phyloP scores from a whole-genome alignment of 805 yeast species.

The Candida sakaeoensis region DNA sequence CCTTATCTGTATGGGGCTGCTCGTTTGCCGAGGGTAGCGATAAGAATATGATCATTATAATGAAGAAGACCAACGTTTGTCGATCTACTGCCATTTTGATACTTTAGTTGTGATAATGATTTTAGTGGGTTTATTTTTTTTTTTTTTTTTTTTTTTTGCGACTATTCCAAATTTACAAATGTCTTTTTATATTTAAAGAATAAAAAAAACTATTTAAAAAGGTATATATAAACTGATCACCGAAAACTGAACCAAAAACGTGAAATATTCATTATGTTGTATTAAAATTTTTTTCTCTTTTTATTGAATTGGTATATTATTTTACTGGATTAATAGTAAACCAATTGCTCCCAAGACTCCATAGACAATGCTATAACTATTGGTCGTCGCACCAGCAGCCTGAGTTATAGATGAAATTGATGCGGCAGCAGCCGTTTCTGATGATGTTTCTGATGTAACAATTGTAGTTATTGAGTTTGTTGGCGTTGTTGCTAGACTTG shows the following conservation, averaged over 20 bases:
- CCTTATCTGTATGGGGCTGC: conserved; percentile 24
- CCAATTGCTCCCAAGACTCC: conserved; percentile 6
- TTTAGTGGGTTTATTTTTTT: not conserved
- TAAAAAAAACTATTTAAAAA: not conserved
- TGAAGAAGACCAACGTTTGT: conserved; percentile 31
- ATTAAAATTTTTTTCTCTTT: too few relatives aligned
- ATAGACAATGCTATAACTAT: conserved; percentile 2
- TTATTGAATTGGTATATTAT: too few relatives aligned
- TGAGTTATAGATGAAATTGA: conserved; percentile 1
- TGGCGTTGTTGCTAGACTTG: not conserved
- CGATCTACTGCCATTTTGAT: conserved; percentile 25
- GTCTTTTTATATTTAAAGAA: not conserved
- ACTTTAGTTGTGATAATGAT: not conserved
- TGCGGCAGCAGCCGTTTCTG: too few relatives aligned
- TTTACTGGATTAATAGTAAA: conserved; percentile 6
- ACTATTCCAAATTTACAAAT: too few relatives aligned
- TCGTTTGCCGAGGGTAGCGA: conserved; percentile 27
- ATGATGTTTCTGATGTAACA: conserved; percentile 1
- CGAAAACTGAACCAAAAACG: too few relatives aligned
- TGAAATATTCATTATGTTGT: too few relatives aligned
- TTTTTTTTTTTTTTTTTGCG: not conserved
- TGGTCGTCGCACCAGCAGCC: conserved; percentile 1
- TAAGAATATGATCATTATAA: conserved; percentile 33
- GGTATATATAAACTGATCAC: not conserved
- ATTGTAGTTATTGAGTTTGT: conserved; percentile 3